Percentiles rank a stretch among this genome's conserved stretches.
These are phyloP conservation scores for Penicillium alfredii DNA, from an alignment of 495 filamentous ascomycete species.

Conservation along the genomic window DNA sequence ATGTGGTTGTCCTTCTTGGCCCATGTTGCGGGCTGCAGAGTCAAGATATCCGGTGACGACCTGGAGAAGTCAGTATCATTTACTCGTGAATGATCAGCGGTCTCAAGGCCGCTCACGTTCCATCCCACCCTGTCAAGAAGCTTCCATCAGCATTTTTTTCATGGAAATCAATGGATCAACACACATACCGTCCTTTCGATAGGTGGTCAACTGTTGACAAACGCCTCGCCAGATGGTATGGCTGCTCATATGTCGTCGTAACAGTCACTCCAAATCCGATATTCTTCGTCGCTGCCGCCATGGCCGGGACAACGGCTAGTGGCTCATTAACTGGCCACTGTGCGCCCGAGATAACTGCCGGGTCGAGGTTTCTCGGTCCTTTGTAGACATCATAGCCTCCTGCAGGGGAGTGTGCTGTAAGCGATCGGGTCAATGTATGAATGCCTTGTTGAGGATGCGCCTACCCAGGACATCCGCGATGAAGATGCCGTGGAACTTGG, in stretches of 20 bases:
- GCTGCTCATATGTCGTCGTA: slow-evolving; percentile 64
- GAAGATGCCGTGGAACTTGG: slow-evolving; percentile 53
- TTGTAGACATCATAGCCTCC: slow-evolving; percentile 64
- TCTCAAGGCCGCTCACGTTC: slow-evolving; percentile 38
- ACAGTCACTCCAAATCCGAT: slow-evolving; percentile 67
- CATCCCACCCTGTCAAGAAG: slow-evolving; percentile 43
- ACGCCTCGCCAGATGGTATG: slow-evolving; percentile 61
- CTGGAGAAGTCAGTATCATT: slow-evolving; percentile 13
- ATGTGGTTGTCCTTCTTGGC: slow-evolving; percentile 45
- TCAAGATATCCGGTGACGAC: slow-evolving; percentile 65
- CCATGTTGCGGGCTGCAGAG: slow-evolving; percentile 58
- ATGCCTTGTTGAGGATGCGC: background rate
- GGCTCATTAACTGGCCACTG: slow-evolving; percentile 63
- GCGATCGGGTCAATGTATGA: background rate
- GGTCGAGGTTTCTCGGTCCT: slow-evolving; percentile 49
- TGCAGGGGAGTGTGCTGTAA: slow-evolving; percentile 2
- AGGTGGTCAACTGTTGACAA: slow-evolving; percentile 64
- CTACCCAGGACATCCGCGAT: slow-evolving; percentile 48
- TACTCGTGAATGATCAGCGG: background rate
- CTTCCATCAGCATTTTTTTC: background rate
- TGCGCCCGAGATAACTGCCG: slow-evolving; percentile 53
- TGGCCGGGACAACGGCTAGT: slow-evolving; percentile 38
- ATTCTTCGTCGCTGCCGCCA: slow-evolving; percentile 51
- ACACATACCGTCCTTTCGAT: slow-evolving; percentile 50
- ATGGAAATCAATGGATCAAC: no score